Evolutionary conservation across 1,284 basidiomycete species (phyloP).

Genomic region (Acaromyces ingoldii): DNA sequence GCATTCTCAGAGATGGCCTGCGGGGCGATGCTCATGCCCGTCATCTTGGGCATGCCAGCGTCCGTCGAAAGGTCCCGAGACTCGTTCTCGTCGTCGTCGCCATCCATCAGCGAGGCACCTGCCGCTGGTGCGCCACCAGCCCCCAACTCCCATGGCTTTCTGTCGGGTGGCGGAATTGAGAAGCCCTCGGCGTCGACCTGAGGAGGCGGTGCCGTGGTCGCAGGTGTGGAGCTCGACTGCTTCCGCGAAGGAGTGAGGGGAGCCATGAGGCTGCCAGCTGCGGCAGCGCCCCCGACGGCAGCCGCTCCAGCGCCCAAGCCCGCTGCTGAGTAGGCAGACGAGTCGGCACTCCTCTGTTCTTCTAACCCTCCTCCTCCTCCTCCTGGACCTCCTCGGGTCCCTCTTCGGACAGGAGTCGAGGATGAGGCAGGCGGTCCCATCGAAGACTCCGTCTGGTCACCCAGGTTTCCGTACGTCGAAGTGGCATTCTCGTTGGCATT

Average conservation of each 20-base stretch:
- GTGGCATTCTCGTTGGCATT: slow-evolving; percentile 25
- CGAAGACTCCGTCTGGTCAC: slow-evolving; percentile 14
- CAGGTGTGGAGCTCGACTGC: slow-evolving; percentile 2
- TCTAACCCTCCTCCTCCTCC: neutral
- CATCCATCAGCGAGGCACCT: slow-evolving; percentile 43
- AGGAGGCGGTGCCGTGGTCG: slow-evolving; percentile 10
- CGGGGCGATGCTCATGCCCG: slow-evolving; percentile 50
- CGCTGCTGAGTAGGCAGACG: neutral
- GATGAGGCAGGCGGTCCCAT: neutral
- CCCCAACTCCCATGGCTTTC: slow-evolving; percentile 54
- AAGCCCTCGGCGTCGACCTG: slow-evolving; percentile 57
- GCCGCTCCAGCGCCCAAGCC: slow-evolving; percentile 9
- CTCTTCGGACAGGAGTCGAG: no score
- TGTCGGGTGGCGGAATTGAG: slow-evolving; percentile 56
- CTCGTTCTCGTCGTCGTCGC: slow-evolving; percentile 36
- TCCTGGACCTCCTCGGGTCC: no score
- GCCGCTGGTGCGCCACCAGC: neutral
- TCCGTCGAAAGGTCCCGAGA: slow-evolving; percentile 17
- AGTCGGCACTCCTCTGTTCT: neutral
- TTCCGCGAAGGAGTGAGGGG: slow-evolving; percentile 24
- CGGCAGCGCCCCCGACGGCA: neutral
- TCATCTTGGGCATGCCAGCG: slow-evolving; percentile 19
- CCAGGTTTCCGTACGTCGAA: slow-evolving; percentile 22
- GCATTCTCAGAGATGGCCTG: slow-evolving; percentile 54
- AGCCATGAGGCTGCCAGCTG: slow-evolving; percentile 28